Evolutionary conservation across 106 monocot genomes (phyloP), one percentile per base, ranked within the genome.

Genomic region (Dendrobium huoshanense): DNA sequence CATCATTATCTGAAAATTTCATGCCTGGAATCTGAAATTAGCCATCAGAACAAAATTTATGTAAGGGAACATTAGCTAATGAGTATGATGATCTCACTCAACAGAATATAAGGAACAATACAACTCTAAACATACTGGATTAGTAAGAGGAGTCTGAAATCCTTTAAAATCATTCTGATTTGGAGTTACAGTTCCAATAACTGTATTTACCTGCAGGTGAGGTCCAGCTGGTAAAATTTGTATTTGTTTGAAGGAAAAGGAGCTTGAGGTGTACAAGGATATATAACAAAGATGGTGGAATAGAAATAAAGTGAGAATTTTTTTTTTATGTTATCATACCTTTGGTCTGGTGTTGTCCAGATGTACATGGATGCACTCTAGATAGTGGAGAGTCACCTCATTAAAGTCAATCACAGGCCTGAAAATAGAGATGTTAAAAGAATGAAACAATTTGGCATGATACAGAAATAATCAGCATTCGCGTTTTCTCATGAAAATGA

Each of bases 261-360:
- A 47, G 4, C 45, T 22, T 44, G 19, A 75, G 33, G 2, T 51
- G 51, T 51, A 13, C 51, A 15, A 15, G 15, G 43, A 75, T 19
- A 43, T 75, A 16, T 16, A 48, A 75, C 5, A 18, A 41, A 68
- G 10, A 0, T 42, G 17, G 4, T 74, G 74, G n/a, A 48, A 15
- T 3, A 24, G 5, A 76, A 76, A 47, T 11, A 48, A 76, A 76
- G 76, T 45, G 6, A 51, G 11, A 51, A 13, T 51, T 1, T 55
- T 55, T 27, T 13, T 58, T 55, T n/a, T 41, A 25, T 27, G 33
- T 24, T 27, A 24, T 58, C 4, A 78, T 78, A 78, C 78, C 56
- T 78, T 78, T 78, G 77, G 55, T 59, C 58, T 78, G 24, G 78
- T 78, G 37, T 78, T 78, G 58, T 78, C 78, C 41, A 78, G 16